Evolutionary conservation across 371 early-diverging fungal genomes (phyloP).

Genomic region (Mucor plumbeus): DNA sequence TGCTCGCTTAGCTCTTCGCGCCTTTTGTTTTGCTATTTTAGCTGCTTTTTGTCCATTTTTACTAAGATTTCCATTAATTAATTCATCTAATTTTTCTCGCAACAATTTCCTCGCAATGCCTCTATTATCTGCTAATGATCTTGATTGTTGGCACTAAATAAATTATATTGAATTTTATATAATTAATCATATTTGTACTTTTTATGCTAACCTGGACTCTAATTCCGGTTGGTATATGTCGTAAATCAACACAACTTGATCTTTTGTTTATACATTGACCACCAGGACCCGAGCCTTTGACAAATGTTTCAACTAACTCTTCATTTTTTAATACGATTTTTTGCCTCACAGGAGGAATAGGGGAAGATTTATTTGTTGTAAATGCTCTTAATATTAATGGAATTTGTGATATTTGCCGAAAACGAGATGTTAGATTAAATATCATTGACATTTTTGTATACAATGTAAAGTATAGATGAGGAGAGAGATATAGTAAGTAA

Average conservation of each 20-base stretch:
- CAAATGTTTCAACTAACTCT: slow-evolving; percentile 86
- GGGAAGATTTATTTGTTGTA: background rate
- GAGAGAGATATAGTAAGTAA: background rate
- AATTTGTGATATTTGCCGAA: background rate
- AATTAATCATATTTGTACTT: background rate
- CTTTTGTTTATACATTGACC: slow-evolving; percentile 95
- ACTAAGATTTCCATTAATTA: slow-evolving; percentile 68
- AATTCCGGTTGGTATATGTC: slow-evolving; percentile 85
- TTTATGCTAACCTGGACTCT: slow-evolving; percentile 60
- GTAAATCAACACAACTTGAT: slow-evolving; percentile 81
- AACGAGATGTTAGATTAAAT: background rate
- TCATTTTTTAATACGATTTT: slow-evolving; percentile 72
- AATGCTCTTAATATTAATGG: background rate
- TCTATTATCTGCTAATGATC: slow-evolving; percentile 79
- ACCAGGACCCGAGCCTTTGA: slow-evolving; percentile 91
- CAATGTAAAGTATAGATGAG: no score
- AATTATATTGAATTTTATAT: background rate
- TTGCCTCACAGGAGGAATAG: slow-evolving; percentile 23
- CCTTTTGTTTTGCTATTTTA: slow-evolving; percentile 66
- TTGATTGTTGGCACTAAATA: slow-evolving; percentile 76
- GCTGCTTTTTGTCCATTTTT: slow-evolving; percentile 69
- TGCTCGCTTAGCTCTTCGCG: slow-evolving; percentile 59
- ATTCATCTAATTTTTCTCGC: slow-evolving; percentile 70
- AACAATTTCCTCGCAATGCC: slow-evolving; percentile 77
- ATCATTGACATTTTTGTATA: background rate